These are phyloP conservation scores for Danielozyma ontarioensis DNA, from an alignment of 805 yeast species.

Conservation along the genomic window DNA sequence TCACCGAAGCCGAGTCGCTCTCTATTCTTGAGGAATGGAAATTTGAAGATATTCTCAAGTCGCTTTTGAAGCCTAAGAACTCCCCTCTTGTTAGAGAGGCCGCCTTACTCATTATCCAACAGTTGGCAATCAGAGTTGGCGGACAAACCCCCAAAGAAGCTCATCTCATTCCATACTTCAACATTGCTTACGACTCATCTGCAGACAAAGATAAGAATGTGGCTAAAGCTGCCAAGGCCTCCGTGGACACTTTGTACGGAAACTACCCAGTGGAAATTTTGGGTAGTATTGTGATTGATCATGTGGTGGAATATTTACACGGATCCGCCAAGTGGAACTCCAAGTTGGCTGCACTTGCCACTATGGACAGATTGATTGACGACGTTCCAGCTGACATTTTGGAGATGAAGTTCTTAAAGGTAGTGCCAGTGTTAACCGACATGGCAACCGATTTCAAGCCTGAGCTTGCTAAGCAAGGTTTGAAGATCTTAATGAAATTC, in stretches of 20 bases:
- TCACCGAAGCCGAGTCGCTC: constrained; percentile 26
- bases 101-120: constrained; percentile 59
- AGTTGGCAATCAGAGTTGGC: constrained; percentile 52
- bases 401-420: constrained; percentile 71
- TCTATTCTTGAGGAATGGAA: constrained; percentile 58
- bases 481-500: constrained; percentile 60
- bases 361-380: constrained; percentile 68
- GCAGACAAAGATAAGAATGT: constrained; percentile 88
- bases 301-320: constrained; percentile 55
- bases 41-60: constrained; percentile 54
- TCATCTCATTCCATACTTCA: constrained; percentile 58
- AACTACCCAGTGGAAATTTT: constrained; percentile 74
- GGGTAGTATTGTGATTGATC: constrained; percentile 63
- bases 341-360: constrained; percentile 71
- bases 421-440: constrained; percentile 83
- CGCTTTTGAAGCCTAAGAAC: constrained; percentile 70
- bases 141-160: constrained; percentile 73
- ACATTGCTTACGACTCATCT: constrained; percentile 61
- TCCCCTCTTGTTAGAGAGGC: constrained; percentile 74
- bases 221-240: constrained; percentile 77
- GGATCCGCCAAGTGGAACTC: constrained; percentile 93
- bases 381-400: constrained; percentile 82
- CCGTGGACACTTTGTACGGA: constrained; percentile 65
- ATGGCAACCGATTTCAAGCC: constrained; percentile 95
- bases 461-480: constrained; percentile 84